phyloP scores from a whole-genome alignment of 257 asterid genomes.

The Ilex asprella region DNA sequence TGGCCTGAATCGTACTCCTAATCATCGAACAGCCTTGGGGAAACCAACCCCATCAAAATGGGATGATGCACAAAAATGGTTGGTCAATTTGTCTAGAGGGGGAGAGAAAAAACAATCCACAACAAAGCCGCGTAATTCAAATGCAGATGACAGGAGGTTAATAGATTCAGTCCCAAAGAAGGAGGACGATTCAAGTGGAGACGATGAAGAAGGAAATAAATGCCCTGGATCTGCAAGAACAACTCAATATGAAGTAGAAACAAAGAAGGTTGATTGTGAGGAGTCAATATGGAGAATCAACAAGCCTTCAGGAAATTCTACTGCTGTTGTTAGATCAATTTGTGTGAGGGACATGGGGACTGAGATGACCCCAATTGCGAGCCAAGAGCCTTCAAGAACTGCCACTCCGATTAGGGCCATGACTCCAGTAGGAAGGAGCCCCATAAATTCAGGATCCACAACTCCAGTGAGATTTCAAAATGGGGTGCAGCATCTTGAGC shows the following conservation, averaged over 20 bases:
- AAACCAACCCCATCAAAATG: conserved; percentile 91
- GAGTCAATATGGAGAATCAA: conserved; percentile 69
- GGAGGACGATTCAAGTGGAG: conserved; percentile 47
- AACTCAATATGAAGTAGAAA: conserved; percentile 37
- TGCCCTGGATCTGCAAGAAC: conserved; percentile 11
- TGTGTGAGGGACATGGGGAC: conserved; percentile 97
- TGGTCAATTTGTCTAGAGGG: conserved; percentile 70
- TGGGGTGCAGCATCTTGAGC: conserved; percentile 20
- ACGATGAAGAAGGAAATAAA: conserved; percentile 31
- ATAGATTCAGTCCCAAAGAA: conserved; percentile 54
- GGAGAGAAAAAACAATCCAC: conserved; percentile 49
- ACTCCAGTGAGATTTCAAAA: conserved; percentile 46
- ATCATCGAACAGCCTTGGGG: conserved; percentile 55
- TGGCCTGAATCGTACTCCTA: conserved; percentile 42
- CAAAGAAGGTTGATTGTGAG: conserved; percentile 67
- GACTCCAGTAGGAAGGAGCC: conserved; percentile 60
- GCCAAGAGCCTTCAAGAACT: conserved; percentile 90
- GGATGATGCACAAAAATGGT: conserved; percentile 99
- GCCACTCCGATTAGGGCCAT: conserved; percentile 72
- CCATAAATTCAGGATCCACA: conserved; percentile 49
- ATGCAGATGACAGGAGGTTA: conserved; percentile 80
- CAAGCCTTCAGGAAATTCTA: conserved; percentile 36
- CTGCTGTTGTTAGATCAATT: conserved; percentile 46
- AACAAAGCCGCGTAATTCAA: conserved; percentile 77
- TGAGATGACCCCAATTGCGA: conserved; percentile 88